Evolutionary conservation across 768 basidiomycete genomes (phyloP).

Genomic region (Leccinum variicolor): DNA sequence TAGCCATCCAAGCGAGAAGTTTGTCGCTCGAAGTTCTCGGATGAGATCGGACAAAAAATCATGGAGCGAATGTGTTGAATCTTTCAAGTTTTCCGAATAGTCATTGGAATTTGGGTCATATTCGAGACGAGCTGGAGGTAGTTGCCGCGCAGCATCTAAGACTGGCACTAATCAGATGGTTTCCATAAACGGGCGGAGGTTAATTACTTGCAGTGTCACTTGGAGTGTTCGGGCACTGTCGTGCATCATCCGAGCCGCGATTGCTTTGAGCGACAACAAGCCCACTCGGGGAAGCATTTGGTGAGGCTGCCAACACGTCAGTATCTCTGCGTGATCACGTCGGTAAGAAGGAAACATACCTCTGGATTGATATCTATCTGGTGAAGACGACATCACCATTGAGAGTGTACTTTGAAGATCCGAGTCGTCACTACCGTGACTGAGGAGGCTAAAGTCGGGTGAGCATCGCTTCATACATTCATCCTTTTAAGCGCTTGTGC

Average conservation of each 20-base stretch:
- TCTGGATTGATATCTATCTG: background rate
- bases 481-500: background rate
- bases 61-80: background rate
- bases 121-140: background rate
- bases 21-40: background rate
- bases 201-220: background rate
- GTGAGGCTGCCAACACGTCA: background rate
- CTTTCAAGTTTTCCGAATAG: background rate
- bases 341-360: background rate
- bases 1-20: background rate
- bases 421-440: too few species aligned
- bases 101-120: background rate
- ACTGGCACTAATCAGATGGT: background rate
- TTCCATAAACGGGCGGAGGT: background rate
- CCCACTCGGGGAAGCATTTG: background rate
- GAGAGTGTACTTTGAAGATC: background rate
- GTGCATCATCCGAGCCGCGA: background rate
- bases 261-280: background rate
- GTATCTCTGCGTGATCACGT: background rate
- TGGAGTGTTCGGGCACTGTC: background rate
- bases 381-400: background rate
- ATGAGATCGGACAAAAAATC: background rate
- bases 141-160: background rate
- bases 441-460: background rate
- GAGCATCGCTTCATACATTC: background rate